Conservation (phyloP, 176 grass and related monocot genomes). For the Saccharum officinarum region DNA sequence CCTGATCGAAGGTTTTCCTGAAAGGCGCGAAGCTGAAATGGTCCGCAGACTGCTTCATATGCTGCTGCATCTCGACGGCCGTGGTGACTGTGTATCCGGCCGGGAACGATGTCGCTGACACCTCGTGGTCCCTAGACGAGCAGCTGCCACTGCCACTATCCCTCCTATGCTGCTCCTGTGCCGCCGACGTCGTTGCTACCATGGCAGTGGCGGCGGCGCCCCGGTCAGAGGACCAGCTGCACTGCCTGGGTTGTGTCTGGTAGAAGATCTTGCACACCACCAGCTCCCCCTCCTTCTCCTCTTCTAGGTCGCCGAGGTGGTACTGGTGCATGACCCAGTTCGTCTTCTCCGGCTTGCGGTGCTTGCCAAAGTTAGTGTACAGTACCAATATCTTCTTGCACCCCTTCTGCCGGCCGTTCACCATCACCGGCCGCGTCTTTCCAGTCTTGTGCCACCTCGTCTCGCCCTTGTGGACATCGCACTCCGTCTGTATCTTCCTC, state of each 20-base stretch:
- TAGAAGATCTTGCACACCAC: slow-evolving; percentile 99
- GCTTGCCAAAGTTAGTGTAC: slow-evolving; percentile 99
- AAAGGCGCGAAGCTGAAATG: slow-evolving; percentile 88
- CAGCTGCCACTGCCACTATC: slow-evolving; percentile 86
- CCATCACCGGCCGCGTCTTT: slow-evolving; percentile 93
- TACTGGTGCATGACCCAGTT: slow-evolving; percentile 99
- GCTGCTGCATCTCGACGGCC: slow-evolving; percentile 64
- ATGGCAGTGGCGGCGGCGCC: slow-evolving; percentile 8
- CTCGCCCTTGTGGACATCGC: slow-evolving; percentile 77
- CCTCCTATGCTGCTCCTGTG: slow-evolving; percentile 56
- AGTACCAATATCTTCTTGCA: slow-evolving; percentile 99
- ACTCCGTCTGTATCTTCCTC: slow-evolving; percentile 92
- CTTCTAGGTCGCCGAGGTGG: slow-evolving; percentile 92
- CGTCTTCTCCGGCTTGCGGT: slow-evolving; percentile 95
- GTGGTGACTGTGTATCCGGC: slow-evolving; percentile 46
- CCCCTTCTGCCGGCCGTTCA: slow-evolving; percentile 76
- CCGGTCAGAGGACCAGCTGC: slow-evolving; percentile 66
- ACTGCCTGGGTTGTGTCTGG: slow-evolving; percentile 97
- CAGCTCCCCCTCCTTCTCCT: slow-evolving; percentile 97
- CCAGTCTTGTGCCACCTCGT: slow-evolving; percentile 99
- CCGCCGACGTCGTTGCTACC: slow-evolving; percentile 8
- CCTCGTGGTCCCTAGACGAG: slow-evolving; percentile 78
- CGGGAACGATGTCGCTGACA: slow-evolving; percentile 45
- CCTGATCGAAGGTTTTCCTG: slow-evolving; percentile 77
- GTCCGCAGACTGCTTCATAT: slow-evolving; percentile 64